These are phyloP conservation scores for Juncus inflexus DNA, from an alignment of 176 grass and related monocot genomes.

Conservation along the genomic window DNA sequence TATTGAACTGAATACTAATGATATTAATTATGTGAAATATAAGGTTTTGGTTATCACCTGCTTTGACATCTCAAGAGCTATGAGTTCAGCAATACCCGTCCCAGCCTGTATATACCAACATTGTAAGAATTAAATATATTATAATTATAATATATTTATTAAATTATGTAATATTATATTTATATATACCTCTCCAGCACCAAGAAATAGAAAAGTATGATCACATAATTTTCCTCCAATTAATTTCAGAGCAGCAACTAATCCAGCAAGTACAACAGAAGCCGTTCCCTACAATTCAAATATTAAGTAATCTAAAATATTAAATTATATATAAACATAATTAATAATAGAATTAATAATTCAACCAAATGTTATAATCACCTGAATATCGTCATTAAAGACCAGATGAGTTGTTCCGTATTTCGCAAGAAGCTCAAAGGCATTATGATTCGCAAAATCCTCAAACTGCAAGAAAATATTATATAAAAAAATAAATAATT, in stretches of 20 bases:
- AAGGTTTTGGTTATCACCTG: constrained; percentile 46
- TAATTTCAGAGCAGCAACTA: constrained; percentile 73
- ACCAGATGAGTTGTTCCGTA: constrained; percentile 86
- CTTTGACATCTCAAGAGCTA: constrained; percentile 93
- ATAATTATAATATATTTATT: not conserved
- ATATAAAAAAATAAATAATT: constrained; percentile 4
- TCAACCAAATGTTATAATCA: constrained; percentile 23
- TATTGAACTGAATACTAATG: not conserved
- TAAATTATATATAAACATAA: constrained; percentile 19
- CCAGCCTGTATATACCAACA: constrained; percentile 60
- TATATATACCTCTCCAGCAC: constrained; percentile 88
- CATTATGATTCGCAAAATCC: constrained; percentile 98
- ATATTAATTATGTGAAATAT: constrained; percentile 5
- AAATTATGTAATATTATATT: constrained; percentile 24
- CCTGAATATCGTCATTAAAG: constrained; percentile 99
- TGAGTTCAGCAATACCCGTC: constrained; percentile 90
- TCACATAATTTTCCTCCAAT: constrained; percentile 74
- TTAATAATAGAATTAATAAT: constrained; percentile 19
- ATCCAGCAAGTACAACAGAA: constrained; percentile 84
- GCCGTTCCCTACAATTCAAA: constrained; percentile 67
- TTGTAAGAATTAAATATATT: constrained; percentile 5
- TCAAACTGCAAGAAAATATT: constrained; percentile 56
- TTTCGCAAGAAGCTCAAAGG: constrained; percentile 80
- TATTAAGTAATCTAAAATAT: not conserved
- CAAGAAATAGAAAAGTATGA: constrained; percentile 86